A percentile compares a stretch with the other conserved stretches of the same genome.
Evolutionary conservation across 1,139 yeast species (phyloP).

Genomic region (Zygoascus sp.): DNA sequence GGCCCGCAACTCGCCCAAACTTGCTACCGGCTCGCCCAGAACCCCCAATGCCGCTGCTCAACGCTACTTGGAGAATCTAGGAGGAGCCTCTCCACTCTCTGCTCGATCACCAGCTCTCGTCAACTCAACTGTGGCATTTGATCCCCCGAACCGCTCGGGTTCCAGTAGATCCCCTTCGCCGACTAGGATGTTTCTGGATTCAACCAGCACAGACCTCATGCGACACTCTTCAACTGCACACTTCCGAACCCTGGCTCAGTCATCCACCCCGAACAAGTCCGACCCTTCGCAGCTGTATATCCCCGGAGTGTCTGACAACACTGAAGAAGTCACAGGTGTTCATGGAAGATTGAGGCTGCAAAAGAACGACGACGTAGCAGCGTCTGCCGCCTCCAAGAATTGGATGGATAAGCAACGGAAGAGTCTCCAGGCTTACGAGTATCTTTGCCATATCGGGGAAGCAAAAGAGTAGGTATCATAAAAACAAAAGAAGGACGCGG

Average conservation of each 20-base stretch:
- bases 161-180: conserved; percentile 21
- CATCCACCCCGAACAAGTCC: conserved; percentile 15
- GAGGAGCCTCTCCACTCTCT: conserved; percentile 17
- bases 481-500: too few species aligned
- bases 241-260: conserved; percentile 25
- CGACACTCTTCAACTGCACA: conserved; percentile 19
- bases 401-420: conserved; percentile 45
- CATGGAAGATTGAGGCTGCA: conserved; percentile 37
- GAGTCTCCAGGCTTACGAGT: conserved; percentile 62
- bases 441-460: conserved; percentile 82
- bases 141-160: background rate
- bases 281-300: conserved; percentile 27
- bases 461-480: conserved; percentile 58
- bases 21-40: conserved; percentile 1
- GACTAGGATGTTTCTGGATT: conserved; percentile 16
- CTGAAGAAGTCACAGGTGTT: conserved; percentile 37
- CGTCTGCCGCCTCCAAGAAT: conserved; percentile 29
- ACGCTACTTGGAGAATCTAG: conserved; percentile 9
- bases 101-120: conserved; percentile 23
- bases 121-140: conserved; percentile 15
- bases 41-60: conserved; percentile 12
- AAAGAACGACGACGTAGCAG: conserved; percentile 30
- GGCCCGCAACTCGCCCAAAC: background rate
- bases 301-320: conserved; percentile 33
- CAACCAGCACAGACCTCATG: conserved; percentile 4